Base-by-base conservation (phyloP, 345 rosid species). In the Eucalyptus lansdowneana region DNA sequence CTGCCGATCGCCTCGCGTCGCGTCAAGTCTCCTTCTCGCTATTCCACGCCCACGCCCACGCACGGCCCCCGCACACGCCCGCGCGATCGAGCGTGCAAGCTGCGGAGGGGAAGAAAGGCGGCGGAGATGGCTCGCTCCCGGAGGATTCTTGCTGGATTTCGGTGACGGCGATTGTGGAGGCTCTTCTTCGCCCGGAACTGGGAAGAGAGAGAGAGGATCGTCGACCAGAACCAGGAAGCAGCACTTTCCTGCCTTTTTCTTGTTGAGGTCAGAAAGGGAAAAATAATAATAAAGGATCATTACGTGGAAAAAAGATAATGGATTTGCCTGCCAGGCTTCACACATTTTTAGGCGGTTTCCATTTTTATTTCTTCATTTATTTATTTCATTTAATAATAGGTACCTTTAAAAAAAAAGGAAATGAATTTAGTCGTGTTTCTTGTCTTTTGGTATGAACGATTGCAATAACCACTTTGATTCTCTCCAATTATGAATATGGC, bases 341-440 rank as follows among this genome's bases (percentile, higher is more conserved):
- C 89, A 67, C 89, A 49, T 44, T 88, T 88, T 69, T 69, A 88
- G 89, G 89, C 83, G 45, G 89, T 51, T 45, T 88, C 72, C 37
- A 47, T 47, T 21, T 56, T 29, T 60, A 27, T 24, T 17, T 62
- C 6, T 58, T 87, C 27, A 13, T 87, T 56, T 60, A 60, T 37
- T 54, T 60, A 58, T 87, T 49, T 69, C 24, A 11, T 17, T 7
- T 11, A 69, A 67, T 67, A 0, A 34, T 34, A 9, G 80, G 44
- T 34, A 9, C 5, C 17, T 12, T 1, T 14, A 9, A 19, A 29
- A 65, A 65, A 11, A 12, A 29, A n/a, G 19, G 40, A n/a, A 65
- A 65, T n/a, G 9, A n/a, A 65, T 14, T 8, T 1, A 65, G 3
- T 8, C 1, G 34, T 0, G 15, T 29, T 62, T 4, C 5, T n/a